phyloP scores from a whole-genome alignment of 176 grass and related monocot genomes.

The Triticum urartu region DNA sequence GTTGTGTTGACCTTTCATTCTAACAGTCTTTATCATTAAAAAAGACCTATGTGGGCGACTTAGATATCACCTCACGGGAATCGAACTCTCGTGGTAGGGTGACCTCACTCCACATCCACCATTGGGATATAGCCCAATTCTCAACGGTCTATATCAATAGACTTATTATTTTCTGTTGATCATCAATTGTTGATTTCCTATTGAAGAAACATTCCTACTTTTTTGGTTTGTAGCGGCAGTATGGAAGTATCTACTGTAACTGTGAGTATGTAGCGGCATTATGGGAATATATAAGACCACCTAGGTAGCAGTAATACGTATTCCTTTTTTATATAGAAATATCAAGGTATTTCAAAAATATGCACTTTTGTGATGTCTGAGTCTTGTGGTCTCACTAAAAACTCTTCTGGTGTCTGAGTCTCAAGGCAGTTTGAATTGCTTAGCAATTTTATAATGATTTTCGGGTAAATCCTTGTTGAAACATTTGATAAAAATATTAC shows the following conservation, averaged over 20 bases:
- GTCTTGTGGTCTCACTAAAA: background rate
- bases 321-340: background rate
- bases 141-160: background rate
- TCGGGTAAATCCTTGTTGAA: background rate
- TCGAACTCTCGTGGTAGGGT: background rate
- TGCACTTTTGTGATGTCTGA: background rate
- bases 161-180: background rate
- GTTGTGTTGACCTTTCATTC: background rate
- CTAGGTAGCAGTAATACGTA: background rate
- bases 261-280: too few relatives aligned
- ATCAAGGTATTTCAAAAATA: background rate
- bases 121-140: background rate
- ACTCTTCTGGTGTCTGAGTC: background rate
- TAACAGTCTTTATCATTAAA: background rate
- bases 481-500: background rate
- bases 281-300: too few relatives aligned
- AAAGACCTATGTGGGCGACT: background rate
- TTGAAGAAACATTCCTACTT: background rate
- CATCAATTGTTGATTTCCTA: background rate
- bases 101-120: constrained; percentile 1
- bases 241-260: too few relatives aligned
- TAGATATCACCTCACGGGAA: background rate
- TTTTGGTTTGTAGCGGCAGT: background rate
- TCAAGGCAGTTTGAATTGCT: background rate
- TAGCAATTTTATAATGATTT: background rate